Percentiles rank a stretch among this genome's conserved stretches.
These are phyloP conservation scores for Exserohilum turcica DNA, from an alignment of 2,329 filamentous ascomycete genomes.

Conservation along the genomic window DNA sequence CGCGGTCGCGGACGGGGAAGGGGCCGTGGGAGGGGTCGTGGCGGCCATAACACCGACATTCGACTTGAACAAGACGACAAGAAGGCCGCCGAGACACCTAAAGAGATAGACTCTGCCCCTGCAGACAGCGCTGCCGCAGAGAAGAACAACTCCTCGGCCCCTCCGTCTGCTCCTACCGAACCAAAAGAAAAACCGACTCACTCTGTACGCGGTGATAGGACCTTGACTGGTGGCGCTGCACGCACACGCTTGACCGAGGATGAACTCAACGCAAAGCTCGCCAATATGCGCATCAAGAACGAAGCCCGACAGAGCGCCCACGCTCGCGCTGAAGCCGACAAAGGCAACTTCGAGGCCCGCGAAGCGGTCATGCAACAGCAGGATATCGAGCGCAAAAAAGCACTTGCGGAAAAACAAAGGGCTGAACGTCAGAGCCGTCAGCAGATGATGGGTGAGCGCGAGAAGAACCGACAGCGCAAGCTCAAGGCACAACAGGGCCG, in stretches of 20 bases:
- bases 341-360: slow-evolving; percentile 66
- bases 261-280: slow-evolving; percentile 66
- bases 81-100: slow-evolving; percentile 23
- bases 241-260: slow-evolving; percentile 62
- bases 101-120: slow-evolving; percentile 27
- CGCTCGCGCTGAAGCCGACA: slow-evolving; percentile 69
- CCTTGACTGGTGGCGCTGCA: slow-evolving; percentile 39
- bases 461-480: slow-evolving; percentile 64
- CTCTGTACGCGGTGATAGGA: slow-evolving; percentile 43
- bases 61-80: slow-evolving; percentile 20
- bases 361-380: slow-evolving; percentile 64
- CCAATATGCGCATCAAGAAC: slow-evolving; percentile 65
- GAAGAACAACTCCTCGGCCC: slow-evolving; percentile 16
- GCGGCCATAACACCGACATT: slow-evolving; percentile 20
- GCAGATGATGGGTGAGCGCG: slow-evolving; percentile 66
- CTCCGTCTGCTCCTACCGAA: slow-evolving; percentile 25
- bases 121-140: slow-evolving; percentile 12
- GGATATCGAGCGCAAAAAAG: slow-evolving; percentile 48
- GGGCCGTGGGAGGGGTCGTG: slow-evolving; percentile 31
- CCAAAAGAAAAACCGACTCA: slow-evolving; percentile 32
- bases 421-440: slow-evolving; percentile 59
- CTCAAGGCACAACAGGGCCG: slow-evolving; percentile 62
- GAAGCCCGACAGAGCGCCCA: slow-evolving; percentile 64
- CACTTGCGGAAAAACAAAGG: slow-evolving; percentile 44
- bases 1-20: slow-evolving; percentile 35